phyloP scores from a whole-genome alignment of 2,329 filamentous ascomycete species.

The Pseudomassariella vexata region DNA sequence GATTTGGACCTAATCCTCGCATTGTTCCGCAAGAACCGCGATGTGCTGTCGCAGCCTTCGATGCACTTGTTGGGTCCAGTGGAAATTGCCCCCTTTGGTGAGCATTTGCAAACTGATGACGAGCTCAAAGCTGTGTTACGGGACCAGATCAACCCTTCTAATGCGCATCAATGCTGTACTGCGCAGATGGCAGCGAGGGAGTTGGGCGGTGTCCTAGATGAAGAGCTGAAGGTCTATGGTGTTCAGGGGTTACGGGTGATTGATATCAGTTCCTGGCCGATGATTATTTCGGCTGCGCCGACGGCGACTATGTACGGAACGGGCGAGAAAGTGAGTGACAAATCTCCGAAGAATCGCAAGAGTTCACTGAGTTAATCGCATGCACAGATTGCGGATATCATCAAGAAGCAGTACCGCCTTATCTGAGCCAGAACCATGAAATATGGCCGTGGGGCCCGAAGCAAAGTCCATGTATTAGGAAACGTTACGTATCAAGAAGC shows the following conservation, averaged over 20 bases:
- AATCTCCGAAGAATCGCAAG: too few species aligned
- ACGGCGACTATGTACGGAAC: slow-evolving; percentile 8
- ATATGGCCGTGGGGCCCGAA: too few species aligned
- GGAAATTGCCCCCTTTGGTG: slow-evolving; percentile 10
- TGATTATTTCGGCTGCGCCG: slow-evolving; percentile 5
- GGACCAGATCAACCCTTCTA: slow-evolving; percentile 11
- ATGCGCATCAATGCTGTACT: slow-evolving; percentile 23
- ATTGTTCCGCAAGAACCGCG: slow-evolving; percentile 26
- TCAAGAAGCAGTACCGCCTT: too few species aligned
- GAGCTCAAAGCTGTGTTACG: slow-evolving; percentile 17
- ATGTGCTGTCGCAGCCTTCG: slow-evolving; percentile 14
- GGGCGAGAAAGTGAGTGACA: slow-evolving; percentile 11
- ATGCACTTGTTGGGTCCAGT: slow-evolving; percentile 9
- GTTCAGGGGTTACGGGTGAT: slow-evolving; percentile 9
- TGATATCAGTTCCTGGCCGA: slow-evolving; percentile 10
- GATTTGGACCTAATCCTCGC: slow-evolving; percentile 28
- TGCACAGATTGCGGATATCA: too few species aligned
- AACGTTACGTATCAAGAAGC: too few species aligned
- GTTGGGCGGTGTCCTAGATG: slow-evolving; percentile 38
- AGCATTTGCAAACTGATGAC: slow-evolving; percentile 15
- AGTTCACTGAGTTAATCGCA: too few species aligned
- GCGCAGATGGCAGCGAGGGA: slow-evolving; percentile 32
- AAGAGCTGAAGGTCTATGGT: slow-evolving; percentile 14
- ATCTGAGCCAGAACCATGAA: too few species aligned
- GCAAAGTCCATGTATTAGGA: too few species aligned